Conservation (phyloP, 345 rosid species). For the Luvunga scandens region DNA sequence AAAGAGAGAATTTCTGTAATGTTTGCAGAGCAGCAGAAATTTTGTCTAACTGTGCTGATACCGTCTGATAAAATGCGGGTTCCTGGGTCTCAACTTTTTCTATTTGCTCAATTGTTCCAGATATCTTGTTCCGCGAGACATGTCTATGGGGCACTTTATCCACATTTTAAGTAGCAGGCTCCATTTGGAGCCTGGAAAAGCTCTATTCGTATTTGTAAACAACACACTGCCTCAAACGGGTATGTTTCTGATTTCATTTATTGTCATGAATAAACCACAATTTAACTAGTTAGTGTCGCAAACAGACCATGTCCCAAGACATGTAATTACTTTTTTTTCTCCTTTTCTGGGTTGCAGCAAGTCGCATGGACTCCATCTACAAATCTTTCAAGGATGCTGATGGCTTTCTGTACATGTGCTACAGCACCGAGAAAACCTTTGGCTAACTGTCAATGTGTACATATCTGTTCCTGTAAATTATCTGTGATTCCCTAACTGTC, state of each 20-base stretch:
- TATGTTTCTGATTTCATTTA: slow-evolving; percentile 9
- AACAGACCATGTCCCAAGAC: background rate
- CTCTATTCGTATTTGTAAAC: slow-evolving; percentile 76
- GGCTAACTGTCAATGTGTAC: slow-evolving; percentile 16
- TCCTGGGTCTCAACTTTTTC: background rate
- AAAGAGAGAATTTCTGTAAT: background rate
- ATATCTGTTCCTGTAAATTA: background rate
- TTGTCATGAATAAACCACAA: background rate
- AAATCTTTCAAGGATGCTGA: slow-evolving; percentile 79
- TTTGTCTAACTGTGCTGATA: background rate
- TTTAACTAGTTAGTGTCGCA: background rate
- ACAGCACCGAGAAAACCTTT: slow-evolving; percentile 87
- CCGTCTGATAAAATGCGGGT: background rate
- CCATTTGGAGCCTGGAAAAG: slow-evolving; percentile 60
- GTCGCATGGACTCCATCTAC: slow-evolving; percentile 59
- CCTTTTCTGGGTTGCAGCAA: slow-evolving; percentile 41
- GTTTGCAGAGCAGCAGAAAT: background rate
- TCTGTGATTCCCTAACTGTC: background rate
- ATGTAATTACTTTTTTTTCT: background rate
- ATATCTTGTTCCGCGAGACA: slow-evolving; percentile 83
- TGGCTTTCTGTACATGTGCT: slow-evolving; percentile 86
- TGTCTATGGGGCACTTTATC: slow-evolving; percentile 88
- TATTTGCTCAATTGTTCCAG: slow-evolving; percentile 23
- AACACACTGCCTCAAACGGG: slow-evolving; percentile 84
- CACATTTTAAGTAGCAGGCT: slow-evolving; percentile 67